These are phyloP conservation scores for Termitomyces sp. DNA, from an alignment of 768 basidiomycete species.

Conservation along the genomic window DNA sequence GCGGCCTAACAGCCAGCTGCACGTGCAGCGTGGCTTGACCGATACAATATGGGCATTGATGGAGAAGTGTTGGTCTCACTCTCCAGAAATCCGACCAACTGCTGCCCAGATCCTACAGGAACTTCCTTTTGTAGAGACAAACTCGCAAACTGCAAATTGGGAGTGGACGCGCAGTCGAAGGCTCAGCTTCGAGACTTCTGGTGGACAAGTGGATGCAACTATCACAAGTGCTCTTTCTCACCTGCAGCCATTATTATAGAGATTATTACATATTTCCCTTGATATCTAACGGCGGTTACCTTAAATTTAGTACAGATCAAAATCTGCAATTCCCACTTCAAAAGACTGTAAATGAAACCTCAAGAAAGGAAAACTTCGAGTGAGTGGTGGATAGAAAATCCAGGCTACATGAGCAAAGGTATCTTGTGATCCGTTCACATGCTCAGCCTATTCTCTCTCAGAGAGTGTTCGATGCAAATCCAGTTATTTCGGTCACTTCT, in stretches of 20 bases:
- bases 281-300: not conserved
- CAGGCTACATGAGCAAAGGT: no score
- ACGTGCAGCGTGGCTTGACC: not conserved
- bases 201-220: not conserved
- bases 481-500: no score
- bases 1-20: not conserved
- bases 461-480: no score
- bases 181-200: not conserved
- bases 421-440: no score
- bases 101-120: not conserved
- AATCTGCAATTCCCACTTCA: no score
- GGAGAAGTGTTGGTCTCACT: not conserved
- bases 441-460: no score
- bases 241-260: not conserved
- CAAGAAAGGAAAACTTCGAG: no score
- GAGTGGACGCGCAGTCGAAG: not conserved
- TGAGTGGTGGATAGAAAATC: no score
- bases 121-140: not conserved
- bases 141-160: not conserved
- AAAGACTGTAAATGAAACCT: no score
- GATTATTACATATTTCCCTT: not conserved
- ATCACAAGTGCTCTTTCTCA: not conserved
- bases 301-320: no score
- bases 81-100: not conserved
- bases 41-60: slow-evolving; percentile 1